Conservation (phyloP, 768 basidiomycete genomes). For the Boletus barrowsii region DNA sequence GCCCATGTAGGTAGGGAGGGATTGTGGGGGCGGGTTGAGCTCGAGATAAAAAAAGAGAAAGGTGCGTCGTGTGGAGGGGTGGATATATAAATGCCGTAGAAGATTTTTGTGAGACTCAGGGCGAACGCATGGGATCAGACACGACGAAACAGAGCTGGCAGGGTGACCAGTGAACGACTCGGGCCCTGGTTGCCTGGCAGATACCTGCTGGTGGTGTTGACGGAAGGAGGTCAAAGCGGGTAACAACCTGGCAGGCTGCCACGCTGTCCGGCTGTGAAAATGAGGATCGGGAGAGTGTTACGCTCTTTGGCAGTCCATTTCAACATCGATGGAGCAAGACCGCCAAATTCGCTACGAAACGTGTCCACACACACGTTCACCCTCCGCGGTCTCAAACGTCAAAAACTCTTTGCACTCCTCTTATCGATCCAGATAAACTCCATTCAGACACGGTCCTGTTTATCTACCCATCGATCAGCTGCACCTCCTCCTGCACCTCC, state of each 20-base stretch:
- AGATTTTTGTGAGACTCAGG: constrained; percentile 30
- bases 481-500: constrained; percentile 36
- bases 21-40: constrained; percentile 14
- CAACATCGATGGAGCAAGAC: constrained; percentile 10
- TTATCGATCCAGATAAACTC: constrained; percentile 14
- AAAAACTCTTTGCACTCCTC: constrained; percentile 1
- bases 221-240: constrained; percentile 24
- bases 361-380: constrained; percentile 19
- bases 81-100: constrained; percentile 33
- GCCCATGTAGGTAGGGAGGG: constrained; percentile 52
- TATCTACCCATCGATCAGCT: constrained; percentile 62
- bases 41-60: constrained; percentile 16
- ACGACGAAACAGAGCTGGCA: constrained; percentile 26
- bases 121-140: constrained; percentile 30
- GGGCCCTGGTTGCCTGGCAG: constrained; percentile 31
- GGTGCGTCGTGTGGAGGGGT: constrained; percentile 3
- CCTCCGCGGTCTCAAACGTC: constrained; percentile 8
- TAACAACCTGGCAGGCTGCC: constrained; percentile 29
- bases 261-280: constrained; percentile 29
- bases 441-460: background rate
- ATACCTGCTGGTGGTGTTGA: constrained; percentile 15
- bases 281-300: constrained; percentile 18
- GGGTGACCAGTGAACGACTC: background rate
- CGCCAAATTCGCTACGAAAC: constrained; percentile 15
- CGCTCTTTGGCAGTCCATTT: constrained; percentile 24